Evolutionary conservation across 805 yeast species (phyloP).

Genomic region (Lipomyces oligophaga): DNA sequence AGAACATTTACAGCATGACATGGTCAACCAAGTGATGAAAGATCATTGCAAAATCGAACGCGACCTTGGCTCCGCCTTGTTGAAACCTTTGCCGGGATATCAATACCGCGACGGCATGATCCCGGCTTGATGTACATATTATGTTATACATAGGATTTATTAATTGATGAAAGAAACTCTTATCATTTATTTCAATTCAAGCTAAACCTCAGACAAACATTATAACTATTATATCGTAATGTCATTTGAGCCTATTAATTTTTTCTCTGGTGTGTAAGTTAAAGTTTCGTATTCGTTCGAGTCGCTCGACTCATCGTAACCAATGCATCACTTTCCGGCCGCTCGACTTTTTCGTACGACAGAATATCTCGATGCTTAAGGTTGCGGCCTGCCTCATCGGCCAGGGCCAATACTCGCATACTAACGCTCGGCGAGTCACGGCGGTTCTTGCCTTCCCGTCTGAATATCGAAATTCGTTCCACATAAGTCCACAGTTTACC

Average conservation of each 20-base stretch:
- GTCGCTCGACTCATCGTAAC: constrained; percentile 22
- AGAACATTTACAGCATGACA: constrained; percentile 31
- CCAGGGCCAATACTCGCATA: constrained; percentile 22
- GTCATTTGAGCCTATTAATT: no score
- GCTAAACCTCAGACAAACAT: no score
- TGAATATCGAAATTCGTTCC: constrained; percentile 37
- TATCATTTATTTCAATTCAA: no score
- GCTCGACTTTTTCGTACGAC: constrained; percentile 24
- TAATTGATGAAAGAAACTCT: no score
- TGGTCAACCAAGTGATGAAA: constrained; percentile 28
- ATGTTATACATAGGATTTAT: no score
- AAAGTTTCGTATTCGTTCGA: constrained; percentile 7
- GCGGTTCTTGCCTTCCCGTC: constrained; percentile 39
- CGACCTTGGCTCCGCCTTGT: constrained; percentile 44
- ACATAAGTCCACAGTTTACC: constrained; percentile 37
- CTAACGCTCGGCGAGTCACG: constrained; percentile 32
- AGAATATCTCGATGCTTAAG: constrained; percentile 24
- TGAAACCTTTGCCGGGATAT: constrained; percentile 61
- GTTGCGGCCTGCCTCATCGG: constrained; percentile 28
- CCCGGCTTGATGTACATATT: not conserved
- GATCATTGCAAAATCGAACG: constrained; percentile 16
- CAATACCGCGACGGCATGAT: constrained; percentile 2
- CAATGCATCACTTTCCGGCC: constrained; percentile 26
- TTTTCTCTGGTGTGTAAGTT: no score
- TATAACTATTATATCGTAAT: no score